Evolutionary conservation across 169 alveolate species (phyloP).

Genomic region (Plasmodium reichenowi): DNA sequence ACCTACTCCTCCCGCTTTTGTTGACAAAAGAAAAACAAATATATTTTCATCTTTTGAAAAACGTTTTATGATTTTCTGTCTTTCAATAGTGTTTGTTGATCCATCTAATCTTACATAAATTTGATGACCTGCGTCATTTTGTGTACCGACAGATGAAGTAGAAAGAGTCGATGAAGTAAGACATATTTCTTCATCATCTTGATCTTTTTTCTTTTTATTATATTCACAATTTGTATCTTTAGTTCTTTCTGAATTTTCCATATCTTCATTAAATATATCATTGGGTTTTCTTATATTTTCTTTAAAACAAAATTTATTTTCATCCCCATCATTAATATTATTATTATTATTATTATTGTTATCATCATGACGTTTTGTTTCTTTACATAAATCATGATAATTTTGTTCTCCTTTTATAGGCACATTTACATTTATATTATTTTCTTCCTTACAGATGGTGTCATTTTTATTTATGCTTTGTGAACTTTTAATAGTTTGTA

Average conservation of each 20-base stretch:
- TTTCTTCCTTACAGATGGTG: neutral
- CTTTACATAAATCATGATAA: neutral
- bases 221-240: conserved; percentile 4
- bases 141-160: conserved; percentile 13
- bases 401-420: neutral
- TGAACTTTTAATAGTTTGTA: conserved; percentile 32
- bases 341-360: neutral
- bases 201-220: conserved; percentile 18
- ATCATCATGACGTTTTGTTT: neutral
- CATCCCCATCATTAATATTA: neutral
- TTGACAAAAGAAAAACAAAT: conserved; percentile 94
- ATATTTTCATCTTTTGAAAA: conserved; percentile 89
- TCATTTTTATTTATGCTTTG: conserved; percentile 12
- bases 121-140: neutral
- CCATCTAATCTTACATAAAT: conserved; percentile 95
- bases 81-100: conserved; percentile 94
- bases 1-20: conserved; percentile 99
- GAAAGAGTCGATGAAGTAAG: conserved; percentile 20
- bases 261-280: neutral
- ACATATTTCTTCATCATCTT: neutral
- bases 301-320: neutral
- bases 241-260: neutral
- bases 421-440: neutral
- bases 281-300: neutral
- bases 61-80: conserved; percentile 89